Percentiles rank a stretch among this genome's conserved stretches.
These are phyloP conservation scores for Pyracantha coccinea DNA, from an alignment of 331 rosid species.

Conservation along the genomic window DNA sequence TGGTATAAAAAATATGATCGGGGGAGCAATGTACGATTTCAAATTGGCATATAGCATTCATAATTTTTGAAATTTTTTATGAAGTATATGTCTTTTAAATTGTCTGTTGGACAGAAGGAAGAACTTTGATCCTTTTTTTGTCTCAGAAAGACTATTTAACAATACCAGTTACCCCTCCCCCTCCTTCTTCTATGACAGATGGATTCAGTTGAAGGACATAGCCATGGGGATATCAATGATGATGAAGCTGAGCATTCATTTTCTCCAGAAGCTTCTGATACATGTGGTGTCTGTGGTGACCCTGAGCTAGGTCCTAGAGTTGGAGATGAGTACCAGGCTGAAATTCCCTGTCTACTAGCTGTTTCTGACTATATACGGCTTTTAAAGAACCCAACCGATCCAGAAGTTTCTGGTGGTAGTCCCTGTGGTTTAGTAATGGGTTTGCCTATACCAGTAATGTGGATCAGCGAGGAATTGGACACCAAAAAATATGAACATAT, in stretches of 20 bases:
- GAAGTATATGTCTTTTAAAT: neutral
- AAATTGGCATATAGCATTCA: neutral
- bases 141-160: neutral
- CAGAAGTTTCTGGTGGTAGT: slow-evolving; percentile 15
- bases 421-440: slow-evolving; percentile 39
- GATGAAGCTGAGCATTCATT: slow-evolving; percentile 41
- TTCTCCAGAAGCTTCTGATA: slow-evolving; percentile 39
- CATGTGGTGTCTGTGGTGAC: slow-evolving; percentile 45
- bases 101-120: neutral
- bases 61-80: neutral
- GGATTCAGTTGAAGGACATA: slow-evolving; percentile 34
- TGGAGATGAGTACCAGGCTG: slow-evolving; percentile 67
- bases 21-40: neutral
- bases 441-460: slow-evolving; percentile 52
- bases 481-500: slow-evolving; percentile 15
- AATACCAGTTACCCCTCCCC: neutral
- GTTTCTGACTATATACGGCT: slow-evolving; percentile 25
- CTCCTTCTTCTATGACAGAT: slow-evolving; percentile 39
- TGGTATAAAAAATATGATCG: neutral
- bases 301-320: slow-evolving; percentile 66
- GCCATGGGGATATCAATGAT: slow-evolving; percentile 19
- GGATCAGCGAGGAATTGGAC: slow-evolving; percentile 44
- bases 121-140: neutral
- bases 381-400: slow-evolving; percentile 18
- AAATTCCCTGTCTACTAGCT: slow-evolving; percentile 41